Percentiles rank a stretch among this genome's conserved stretches.
phyloP scores from a whole-genome alignment of 257 asterid species.

The Solanum raphanifolium region DNA sequence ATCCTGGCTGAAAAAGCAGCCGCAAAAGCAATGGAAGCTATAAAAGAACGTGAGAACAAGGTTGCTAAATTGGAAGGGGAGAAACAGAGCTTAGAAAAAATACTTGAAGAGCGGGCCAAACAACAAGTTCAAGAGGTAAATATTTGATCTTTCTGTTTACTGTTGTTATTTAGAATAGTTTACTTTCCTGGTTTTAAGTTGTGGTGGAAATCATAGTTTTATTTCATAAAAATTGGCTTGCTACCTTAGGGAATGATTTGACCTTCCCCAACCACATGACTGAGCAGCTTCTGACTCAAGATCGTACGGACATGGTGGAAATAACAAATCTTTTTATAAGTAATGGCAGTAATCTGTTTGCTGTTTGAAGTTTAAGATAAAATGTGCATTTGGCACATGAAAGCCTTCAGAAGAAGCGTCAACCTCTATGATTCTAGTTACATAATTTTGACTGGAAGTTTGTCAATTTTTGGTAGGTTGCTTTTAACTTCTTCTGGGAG shows the following conservation, averaged over 20 bases:
- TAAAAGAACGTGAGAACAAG: constrained; percentile 77
- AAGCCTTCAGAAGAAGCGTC: background rate
- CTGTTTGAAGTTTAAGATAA: background rate
- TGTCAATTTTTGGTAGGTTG: background rate
- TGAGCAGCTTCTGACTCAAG: background rate
- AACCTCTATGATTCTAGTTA: background rate
- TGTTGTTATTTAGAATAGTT: background rate
- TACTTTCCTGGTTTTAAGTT: background rate
- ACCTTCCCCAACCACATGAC: background rate
- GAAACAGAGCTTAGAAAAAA: constrained; percentile 92
- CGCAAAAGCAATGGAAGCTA: constrained; percentile 75
- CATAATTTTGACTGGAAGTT: background rate
- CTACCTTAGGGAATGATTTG: background rate
- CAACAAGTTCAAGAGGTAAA: constrained; percentile 88
- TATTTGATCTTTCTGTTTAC: background rate
- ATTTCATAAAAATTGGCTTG: background rate
- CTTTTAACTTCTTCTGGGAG: background rate
- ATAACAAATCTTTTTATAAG: background rate
- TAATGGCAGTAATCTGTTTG: background rate
- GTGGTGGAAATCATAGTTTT: background rate
- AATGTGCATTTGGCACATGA: background rate
- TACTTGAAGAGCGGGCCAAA: constrained; percentile 80
- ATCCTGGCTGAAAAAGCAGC: constrained; percentile 90
- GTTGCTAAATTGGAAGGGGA: constrained; percentile 94
- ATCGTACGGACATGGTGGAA: background rate